Percentiles rank a stretch among this genome's conserved stretches.
These are phyloP conservation scores for Simmondsia chinensis DNA, from an alignment of 148 eudicot genomes.

Conservation along the genomic window DNA sequence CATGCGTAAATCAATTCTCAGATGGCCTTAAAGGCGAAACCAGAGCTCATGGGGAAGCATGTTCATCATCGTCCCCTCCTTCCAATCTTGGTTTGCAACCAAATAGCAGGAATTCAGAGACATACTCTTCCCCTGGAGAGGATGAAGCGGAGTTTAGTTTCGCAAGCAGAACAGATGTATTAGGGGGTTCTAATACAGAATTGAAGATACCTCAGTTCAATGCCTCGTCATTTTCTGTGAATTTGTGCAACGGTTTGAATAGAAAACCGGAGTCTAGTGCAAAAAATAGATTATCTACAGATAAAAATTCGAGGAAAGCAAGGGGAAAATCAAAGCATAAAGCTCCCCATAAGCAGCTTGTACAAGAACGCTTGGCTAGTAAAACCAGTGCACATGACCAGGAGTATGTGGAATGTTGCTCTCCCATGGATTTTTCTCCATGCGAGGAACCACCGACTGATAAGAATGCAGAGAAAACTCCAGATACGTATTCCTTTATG, in stretches of 20 bases:
- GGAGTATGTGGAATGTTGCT: constrained; percentile 48
- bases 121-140: constrained; percentile 20
- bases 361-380: constrained; percentile 18
- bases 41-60: constrained; percentile 10
- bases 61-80: constrained; percentile 19
- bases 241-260: constrained; percentile 25
- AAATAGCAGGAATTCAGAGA: constrained; percentile 15
- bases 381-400: constrained; percentile 22
- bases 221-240: constrained; percentile 31
- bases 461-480: not conserved
- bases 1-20: no score
- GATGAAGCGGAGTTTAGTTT: constrained; percentile 19
- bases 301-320: constrained; percentile 28
- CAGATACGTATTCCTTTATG: no score
- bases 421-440: constrained; percentile 97
- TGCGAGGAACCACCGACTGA: constrained; percentile 24
- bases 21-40: no score
- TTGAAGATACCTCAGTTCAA: constrained; percentile 31
- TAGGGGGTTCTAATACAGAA: constrained; percentile 17
- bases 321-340: constrained; percentile 36
- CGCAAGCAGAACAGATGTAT: constrained; percentile 12
- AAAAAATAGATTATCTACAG: constrained; percentile 24
- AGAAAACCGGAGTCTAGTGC: constrained; percentile 21
- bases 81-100: constrained; percentile 16
- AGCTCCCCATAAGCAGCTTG: constrained; percentile 16